Conservation (phyloP, 495 filamentous ascomycete species). For the Neohortaea acidophila region DNA sequence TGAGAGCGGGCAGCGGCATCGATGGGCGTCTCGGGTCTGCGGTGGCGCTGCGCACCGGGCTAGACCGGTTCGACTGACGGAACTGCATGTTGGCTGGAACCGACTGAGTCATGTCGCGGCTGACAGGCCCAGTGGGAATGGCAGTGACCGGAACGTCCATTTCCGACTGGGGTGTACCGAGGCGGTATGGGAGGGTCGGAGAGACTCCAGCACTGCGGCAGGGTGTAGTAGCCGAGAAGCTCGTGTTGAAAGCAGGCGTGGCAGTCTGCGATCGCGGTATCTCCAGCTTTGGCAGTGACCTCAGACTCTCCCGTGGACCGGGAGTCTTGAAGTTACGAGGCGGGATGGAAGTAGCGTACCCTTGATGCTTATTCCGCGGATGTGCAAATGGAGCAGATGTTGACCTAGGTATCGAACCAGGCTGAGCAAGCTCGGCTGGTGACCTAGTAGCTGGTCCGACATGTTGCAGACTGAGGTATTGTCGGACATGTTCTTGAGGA, state of each 20-base stretch:
- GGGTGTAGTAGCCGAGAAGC: background rate
- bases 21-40: slow-evolving; percentile 39
- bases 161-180: slow-evolving; percentile 70
- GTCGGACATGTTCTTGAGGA: slow-evolving; percentile 78
- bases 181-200: slow-evolving; percentile 42
- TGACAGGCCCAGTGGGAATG: slow-evolving; percentile 49
- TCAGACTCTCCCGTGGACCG: slow-evolving; percentile 21
- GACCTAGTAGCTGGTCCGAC: slow-evolving; percentile 24
- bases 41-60: slow-evolving; percentile 27
- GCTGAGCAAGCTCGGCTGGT: slow-evolving; percentile 8
- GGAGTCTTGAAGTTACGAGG: slow-evolving; percentile 18
- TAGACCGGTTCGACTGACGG: slow-evolving; percentile 23
- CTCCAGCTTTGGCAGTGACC: slow-evolving; percentile 24
- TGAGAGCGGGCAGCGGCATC: slow-evolving; percentile 41
- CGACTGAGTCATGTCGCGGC: slow-evolving; percentile 63
- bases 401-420: slow-evolving; percentile 17
- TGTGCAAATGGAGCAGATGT: slow-evolving; percentile 22
- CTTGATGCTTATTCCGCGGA: slow-evolving; percentile 12
- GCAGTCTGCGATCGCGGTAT: slow-evolving; percentile 26
- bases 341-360: slow-evolving; percentile 15
- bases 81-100: slow-evolving; percentile 86
- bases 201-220: slow-evolving; percentile 12
- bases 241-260: slow-evolving; percentile 5
- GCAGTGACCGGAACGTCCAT: slow-evolving; percentile 79
- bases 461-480: slow-evolving; percentile 72